A percentile compares a stretch with the other conserved stretches of the same genome.
Conservation (phyloP, 2,329 filamentous ascomycete species). For the Eurotiales sp. region DNA sequence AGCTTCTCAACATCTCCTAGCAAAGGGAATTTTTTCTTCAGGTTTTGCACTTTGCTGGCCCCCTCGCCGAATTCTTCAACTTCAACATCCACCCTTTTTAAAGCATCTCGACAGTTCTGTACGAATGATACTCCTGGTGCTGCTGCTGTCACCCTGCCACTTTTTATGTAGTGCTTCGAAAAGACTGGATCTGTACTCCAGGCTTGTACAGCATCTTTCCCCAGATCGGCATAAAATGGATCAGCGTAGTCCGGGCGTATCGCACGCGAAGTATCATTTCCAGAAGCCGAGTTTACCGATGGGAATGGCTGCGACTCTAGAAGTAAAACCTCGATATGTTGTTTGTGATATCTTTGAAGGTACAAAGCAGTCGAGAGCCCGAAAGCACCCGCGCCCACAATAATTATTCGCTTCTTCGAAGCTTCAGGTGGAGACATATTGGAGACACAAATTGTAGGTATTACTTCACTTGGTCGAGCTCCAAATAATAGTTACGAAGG, state of each 20-base stretch:
- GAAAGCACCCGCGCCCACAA: not conserved
- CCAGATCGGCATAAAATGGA: not conserved
- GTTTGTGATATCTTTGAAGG: not conserved
- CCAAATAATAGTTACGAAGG: no score
- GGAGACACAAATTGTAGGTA: not conserved
- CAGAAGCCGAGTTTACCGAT: not conserved
- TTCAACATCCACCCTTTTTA: not conserved
- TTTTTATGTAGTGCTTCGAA: not conserved
- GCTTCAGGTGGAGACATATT: not conserved
- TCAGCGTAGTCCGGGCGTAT: not conserved
- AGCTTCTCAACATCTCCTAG: not conserved
- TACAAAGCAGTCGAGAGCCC: not conserved
- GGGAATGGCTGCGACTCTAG: not conserved
- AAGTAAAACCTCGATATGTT: not conserved
- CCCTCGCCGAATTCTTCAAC: not conserved
- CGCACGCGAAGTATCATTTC: not conserved
- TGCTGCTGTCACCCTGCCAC: not conserved
- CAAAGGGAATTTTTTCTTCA: not conserved
- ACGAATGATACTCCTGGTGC: not conserved
- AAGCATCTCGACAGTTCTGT: not conserved
- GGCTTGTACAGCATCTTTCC: not conserved
- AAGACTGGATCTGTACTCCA: not conserved
- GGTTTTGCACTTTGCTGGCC: not conserved
- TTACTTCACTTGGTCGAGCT: no score
- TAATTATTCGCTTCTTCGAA: not conserved